A percentile compares a stretch with the other conserved stretches of the same genome.
Conservation (phyloP, 805 yeast genomes). For the Clavispora vitiphila region DNA sequence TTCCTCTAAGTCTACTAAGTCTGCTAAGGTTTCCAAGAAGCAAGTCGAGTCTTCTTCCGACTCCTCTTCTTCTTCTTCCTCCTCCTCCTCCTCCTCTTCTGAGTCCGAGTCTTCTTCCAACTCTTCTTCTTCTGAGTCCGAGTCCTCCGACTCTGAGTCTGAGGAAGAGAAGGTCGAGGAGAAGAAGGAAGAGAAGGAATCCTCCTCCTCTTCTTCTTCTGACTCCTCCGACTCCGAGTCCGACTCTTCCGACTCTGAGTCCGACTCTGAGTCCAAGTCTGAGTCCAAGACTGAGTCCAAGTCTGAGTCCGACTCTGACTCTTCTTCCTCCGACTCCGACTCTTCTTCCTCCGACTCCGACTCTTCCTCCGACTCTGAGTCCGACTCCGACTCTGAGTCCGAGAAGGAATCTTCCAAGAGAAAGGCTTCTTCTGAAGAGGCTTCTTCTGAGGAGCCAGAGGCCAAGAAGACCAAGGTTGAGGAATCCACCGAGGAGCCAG, state of each 20-base stretch:
- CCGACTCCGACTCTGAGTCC: conserved; percentile 13
- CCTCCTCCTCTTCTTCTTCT: no score
- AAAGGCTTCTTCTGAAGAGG: conserved; percentile 9
- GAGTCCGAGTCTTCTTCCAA: conserved; percentile 28
- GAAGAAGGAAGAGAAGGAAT: no score
- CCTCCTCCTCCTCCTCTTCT: conserved; percentile 19
- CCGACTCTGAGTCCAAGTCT: no score
- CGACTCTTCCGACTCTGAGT: no score
- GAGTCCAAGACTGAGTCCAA: no score
- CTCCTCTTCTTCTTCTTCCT: conserved; percentile 3
- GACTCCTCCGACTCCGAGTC: no score
- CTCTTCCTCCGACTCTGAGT: conserved; percentile 22
- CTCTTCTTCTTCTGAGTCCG: conserved; percentile 25
- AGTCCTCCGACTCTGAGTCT: conserved; percentile 35
- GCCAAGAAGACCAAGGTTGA: conserved; percentile 51
- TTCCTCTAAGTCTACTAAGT: conserved; percentile 20
- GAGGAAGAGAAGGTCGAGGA: no score
- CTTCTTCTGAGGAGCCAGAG: conserved; percentile 21
- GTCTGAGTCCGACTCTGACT: no score
- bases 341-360: no score
- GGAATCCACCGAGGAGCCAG: conserved; percentile 49
- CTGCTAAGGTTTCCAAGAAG: conserved; percentile 8
- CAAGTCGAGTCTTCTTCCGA: conserved; percentile 2
- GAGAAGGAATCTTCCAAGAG: conserved; percentile 24
- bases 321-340: no score